phyloP scores from a whole-genome alignment of 257 asterid genomes.

The Scutellaria baicalensis region DNA sequence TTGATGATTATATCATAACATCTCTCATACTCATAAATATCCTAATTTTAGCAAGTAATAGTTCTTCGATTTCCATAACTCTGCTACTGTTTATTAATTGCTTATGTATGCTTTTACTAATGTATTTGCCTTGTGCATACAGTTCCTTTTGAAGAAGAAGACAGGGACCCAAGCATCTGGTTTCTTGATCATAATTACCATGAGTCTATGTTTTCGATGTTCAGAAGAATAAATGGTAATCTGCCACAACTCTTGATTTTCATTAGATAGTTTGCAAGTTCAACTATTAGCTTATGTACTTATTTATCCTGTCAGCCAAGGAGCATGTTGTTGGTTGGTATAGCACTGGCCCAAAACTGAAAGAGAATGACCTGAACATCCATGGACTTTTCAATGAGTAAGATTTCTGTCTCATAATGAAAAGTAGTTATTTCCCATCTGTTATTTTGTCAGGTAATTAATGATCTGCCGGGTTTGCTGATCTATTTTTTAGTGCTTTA shows the following conservation, averaged over 20 bases:
- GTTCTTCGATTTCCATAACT: not conserved
- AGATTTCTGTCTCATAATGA: constrained; percentile 20
- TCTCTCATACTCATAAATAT: not conserved
- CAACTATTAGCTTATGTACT: constrained; percentile 1
- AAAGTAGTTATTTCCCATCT: not conserved
- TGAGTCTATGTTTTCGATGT: constrained; percentile 95
- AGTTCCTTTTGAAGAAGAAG: constrained; percentile 99
- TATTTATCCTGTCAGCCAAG: constrained; percentile 55
- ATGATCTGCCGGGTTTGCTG: not conserved
- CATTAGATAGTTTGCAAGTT: too few relatives aligned
- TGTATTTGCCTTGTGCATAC: too few relatives aligned
- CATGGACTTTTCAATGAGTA: constrained; percentile 82
- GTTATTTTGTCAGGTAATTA: not conserved
- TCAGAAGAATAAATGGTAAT: constrained; percentile 93
- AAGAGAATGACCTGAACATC: constrained; percentile 72
- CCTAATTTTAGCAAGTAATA: not conserved
- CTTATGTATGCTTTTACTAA: constrained; percentile 1
- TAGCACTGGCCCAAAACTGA: constrained; percentile 92
- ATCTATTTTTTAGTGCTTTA: not conserved
- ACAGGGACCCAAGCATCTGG: constrained; percentile 89
- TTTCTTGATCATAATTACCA: constrained; percentile 97
- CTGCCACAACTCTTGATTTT: constrained; percentile 6
- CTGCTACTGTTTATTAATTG: not conserved
- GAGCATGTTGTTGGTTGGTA: constrained; percentile 99
- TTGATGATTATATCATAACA: not conserved